These are phyloP conservation scores for Lizanozyma gosingica DNA, from an alignment of 1,139 yeast species.

Conservation along the genomic window DNA sequence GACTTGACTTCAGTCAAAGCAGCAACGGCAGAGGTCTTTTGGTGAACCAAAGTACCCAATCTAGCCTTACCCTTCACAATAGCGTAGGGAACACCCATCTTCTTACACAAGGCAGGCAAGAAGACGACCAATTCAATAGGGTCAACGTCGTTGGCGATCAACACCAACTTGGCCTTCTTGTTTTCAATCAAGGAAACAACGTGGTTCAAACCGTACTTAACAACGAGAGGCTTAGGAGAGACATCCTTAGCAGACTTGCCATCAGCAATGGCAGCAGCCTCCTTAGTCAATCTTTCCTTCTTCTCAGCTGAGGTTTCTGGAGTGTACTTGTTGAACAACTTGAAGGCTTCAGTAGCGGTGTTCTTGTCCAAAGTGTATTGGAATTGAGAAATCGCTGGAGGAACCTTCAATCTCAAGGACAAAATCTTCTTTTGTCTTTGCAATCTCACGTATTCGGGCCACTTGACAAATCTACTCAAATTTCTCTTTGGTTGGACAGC, in stretches of 20 bases:
- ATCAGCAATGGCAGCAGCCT: constrained; percentile 97
- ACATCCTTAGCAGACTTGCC: constrained; percentile 95
- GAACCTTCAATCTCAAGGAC: constrained; percentile 93
- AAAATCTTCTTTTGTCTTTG: constrained; percentile 98
- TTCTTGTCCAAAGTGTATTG: constrained; percentile 93
- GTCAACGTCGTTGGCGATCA: constrained; percentile 97
- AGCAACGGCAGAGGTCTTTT: constrained; percentile 94
- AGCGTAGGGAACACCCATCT: constrained; percentile 99
- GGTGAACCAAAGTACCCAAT: constrained; percentile 94
- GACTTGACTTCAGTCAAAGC: constrained; percentile 91
- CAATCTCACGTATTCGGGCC: constrained; percentile 97
- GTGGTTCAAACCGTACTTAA: constrained; percentile 97
- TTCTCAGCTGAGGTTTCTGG: constrained; percentile 96
- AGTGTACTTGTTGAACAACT: constrained; percentile 96
- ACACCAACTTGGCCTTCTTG: constrained; percentile 95
- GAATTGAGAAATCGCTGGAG: constrained; percentile 97
- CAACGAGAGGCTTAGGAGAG: constrained; percentile 90
- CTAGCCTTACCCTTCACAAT: constrained; percentile 98
- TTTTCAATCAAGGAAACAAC: constrained; percentile 93
- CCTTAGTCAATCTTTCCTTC: constrained; percentile 98
- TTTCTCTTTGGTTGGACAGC: constrained; percentile 90
- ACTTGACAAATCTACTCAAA: constrained; percentile 91
- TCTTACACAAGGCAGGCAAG: constrained; percentile 97
- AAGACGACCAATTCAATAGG: constrained; percentile 95
- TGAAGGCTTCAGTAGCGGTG: constrained; percentile 94